Conservation (phyloP, 306 rosid species). For the Lotus japonicus region DNA sequence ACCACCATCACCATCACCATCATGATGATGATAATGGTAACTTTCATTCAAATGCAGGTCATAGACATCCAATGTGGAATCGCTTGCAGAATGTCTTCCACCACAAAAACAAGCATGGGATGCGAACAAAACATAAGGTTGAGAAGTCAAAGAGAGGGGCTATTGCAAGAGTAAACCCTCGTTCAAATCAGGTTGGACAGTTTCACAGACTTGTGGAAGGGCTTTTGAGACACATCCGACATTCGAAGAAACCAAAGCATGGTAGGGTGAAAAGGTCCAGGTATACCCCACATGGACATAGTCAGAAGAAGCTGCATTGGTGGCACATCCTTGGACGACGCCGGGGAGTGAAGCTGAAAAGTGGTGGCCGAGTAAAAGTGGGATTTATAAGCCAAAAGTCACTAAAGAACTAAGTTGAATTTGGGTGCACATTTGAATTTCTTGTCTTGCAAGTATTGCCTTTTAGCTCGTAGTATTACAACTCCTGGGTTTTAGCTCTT, state of each 20-base stretch:
- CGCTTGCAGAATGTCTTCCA: conserved; percentile 33
- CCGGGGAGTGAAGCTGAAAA: conserved; percentile 39
- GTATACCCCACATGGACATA: conserved; percentile 8
- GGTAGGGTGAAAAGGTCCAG: not conserved
- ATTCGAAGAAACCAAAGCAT: conserved; percentile 30
- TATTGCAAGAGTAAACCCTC: conserved; percentile 14
- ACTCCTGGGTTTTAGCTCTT: not conserved
- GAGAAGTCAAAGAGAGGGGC: conserved; percentile 22
- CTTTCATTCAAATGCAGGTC: not conserved
- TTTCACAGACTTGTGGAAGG: conserved; percentile 57
- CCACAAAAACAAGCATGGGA: conserved; percentile 10
- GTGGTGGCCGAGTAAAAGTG: conserved; percentile 36
- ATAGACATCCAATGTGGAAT: conserved; percentile 40
- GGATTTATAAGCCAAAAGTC: conserved; percentile 35
- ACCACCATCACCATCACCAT: conserved; percentile 59
- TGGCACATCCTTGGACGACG: conserved; percentile 36
- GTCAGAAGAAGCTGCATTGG: conserved; percentile 42
- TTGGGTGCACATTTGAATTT: not conserved
- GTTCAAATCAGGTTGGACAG: conserved; percentile 34
- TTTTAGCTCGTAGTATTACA: not conserved
- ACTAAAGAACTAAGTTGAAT: conserved; percentile 10
- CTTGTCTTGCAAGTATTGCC: not conserved
- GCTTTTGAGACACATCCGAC: conserved; percentile 39
- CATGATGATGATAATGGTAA: not conserved
- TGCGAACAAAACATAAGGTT: not conserved